Evolutionary conservation across 1,139 yeast genomes (phyloP).

Genomic region (Lodderomyces margitis): DNA sequence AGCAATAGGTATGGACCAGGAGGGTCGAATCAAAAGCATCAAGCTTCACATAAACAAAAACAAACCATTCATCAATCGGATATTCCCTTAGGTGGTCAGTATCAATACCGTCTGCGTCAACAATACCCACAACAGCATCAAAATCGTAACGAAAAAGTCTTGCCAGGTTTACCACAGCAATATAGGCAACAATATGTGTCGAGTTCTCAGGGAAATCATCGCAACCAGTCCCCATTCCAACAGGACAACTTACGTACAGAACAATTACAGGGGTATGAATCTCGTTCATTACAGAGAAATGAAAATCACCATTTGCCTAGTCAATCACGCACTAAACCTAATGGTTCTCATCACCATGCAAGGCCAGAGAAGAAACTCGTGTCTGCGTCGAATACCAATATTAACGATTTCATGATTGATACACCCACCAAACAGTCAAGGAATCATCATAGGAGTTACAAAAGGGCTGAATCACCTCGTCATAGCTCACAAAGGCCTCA

Average conservation of each 20-base stretch:
- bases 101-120: slow-evolving; percentile 7
- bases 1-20: neutral
- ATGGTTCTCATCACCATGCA: neutral
- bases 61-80: neutral
- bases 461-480: slow-evolving; percentile 1
- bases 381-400: slow-evolving; percentile 15
- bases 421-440: slow-evolving; percentile 7
- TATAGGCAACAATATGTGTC: neutral
- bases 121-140: slow-evolving; percentile 7
- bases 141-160: neutral
- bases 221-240: slow-evolving; percentile 1
- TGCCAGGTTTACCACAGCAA: neutral
- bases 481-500: neutral
- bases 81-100: slow-evolving; percentile 2
- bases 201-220: neutral
- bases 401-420: slow-evolving; percentile 12
- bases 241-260: slow-evolving; percentile 5
- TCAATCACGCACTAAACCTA: slow-evolving; percentile 3
- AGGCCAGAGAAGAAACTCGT: slow-evolving; percentile 9
- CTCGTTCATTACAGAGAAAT: slow-evolving; percentile 7
- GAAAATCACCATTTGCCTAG: slow-evolving; percentile 2
- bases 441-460: slow-evolving; percentile 15
- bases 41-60: neutral
- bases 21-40: neutral
- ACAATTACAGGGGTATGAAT: slow-evolving; percentile 6